A percentile compares a stretch with the other conserved stretches of the same genome.
These are phyloP conservation scores for Penicillium sp. DNA, from an alignment of 2,329 filamentous ascomycete genomes.

Conservation along the genomic window DNA sequence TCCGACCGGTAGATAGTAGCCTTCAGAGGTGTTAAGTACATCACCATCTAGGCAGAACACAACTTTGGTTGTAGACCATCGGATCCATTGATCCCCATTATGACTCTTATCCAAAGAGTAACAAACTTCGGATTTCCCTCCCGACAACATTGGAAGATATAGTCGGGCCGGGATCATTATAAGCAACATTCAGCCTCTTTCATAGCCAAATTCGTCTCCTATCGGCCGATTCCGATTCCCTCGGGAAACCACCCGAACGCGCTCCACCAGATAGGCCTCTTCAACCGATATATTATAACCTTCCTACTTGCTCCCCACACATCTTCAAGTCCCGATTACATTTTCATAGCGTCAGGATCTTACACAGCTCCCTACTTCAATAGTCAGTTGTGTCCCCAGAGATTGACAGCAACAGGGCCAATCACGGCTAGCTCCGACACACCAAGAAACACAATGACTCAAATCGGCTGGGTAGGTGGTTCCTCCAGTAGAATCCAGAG, in stretches of 20 bases:
- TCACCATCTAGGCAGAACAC: neutral
- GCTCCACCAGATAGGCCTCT: constrained; percentile 8
- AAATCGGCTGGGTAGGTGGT: constrained; percentile 38
- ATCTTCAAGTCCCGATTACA: too few relatives aligned
- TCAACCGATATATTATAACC: neutral
- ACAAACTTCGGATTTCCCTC: neutral
- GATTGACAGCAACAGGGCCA: neutral
- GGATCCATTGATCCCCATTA: neutral
- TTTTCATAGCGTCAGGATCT: neutral
- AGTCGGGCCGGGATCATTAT: constrained; percentile 4
- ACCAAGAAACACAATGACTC: constrained; percentile 22
- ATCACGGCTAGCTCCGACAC: neutral
- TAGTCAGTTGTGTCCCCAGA: neutral
- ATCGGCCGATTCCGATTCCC: constrained; percentile 28
- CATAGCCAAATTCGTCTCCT: constrained; percentile 3
- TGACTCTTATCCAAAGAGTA: neutral
- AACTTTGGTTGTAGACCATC: neutral
- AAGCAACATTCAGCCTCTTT: constrained; percentile 2
- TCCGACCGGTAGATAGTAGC: neutral
- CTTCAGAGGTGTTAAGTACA: neutral
- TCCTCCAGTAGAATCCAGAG: neutral
- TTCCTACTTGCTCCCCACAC: neutral
- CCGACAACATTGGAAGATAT: neutral
- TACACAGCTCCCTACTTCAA: neutral
- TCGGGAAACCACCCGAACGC: constrained; percentile 18